Base-by-base conservation (phyloP, 441 rosid species). In the Arabidopsis lyrata region DNA sequence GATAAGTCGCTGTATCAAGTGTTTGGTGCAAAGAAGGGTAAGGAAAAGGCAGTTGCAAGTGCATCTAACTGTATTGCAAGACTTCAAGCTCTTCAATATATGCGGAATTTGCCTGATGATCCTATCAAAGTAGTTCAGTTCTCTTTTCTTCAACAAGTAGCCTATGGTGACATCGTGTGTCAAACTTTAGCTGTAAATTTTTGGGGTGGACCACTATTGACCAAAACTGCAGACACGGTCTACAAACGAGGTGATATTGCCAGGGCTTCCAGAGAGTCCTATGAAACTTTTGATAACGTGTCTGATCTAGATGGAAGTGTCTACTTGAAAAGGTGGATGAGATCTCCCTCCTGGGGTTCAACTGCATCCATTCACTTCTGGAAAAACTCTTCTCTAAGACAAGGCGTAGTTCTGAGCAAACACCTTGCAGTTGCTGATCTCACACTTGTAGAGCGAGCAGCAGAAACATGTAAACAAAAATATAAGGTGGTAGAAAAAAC, bases 271-370 rank as follows among this genome's bases (percentile, higher is more conserved):
- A 80, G 83, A 74, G 89, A 76, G 74, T 63, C 62, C 53, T 75
- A 75, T 39, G 95, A 87, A 79, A 77, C 78, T 56, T 82, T 76
- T 27, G 74, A 83, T 86, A 85, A 87, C 56, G 89, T 72, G 16
- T 81, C 82, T 76, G 92, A 95, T 83, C 79, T 91, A 47, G 99
- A 95, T 77, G 98, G 97, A 74, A 93, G 98, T 79, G 88, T 91
- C 70, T 95, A 88, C 89, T 81, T 93, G 84, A 81, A 78, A 78
- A 91, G 77, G 73, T 95, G 99, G 99, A 91, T 87, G 97, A 91
- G 79, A 80, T 91, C 97, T 80, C 91, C 92, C 2, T 88, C 96
- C 67, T 95, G 99, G 98, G 62, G 78, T 75, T 89, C 98, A 27
- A 86, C 52, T 78, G 88, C 87, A 77, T 91, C 99, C 49, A 63